These are phyloP conservation scores for Ustilago shanxiensis DNA, from an alignment of 1,284 basidiomycete genomes.

Conservation along the genomic window DNA sequence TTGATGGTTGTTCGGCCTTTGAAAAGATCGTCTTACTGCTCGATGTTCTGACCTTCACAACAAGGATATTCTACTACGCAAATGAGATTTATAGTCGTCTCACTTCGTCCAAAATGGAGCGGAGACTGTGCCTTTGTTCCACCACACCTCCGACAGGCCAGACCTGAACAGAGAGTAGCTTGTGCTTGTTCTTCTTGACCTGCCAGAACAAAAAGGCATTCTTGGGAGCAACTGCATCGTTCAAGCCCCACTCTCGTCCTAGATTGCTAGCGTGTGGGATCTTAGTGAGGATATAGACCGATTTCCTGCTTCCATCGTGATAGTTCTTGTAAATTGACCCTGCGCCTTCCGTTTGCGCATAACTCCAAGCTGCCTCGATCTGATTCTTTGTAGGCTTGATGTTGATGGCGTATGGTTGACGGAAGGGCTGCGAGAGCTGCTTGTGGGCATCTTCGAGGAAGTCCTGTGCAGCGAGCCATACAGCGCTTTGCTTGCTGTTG, in stretches of 20 bases:
- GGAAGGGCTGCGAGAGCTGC: accelerated
- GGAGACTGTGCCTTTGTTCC: neutral
- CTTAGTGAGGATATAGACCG: constrained; percentile 12
- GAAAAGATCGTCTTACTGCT: no score
- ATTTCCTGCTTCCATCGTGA: neutral
- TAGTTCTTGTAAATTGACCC: neutral
- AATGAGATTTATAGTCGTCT: no score
- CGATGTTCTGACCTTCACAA: no score
- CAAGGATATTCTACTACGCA: no score
- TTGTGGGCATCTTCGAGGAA: neutral
- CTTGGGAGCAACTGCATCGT: neutral
- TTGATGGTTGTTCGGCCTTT: no score
- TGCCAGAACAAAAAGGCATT: constrained; percentile 15
- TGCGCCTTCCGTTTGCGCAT: neutral
- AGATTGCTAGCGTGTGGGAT: neutral
- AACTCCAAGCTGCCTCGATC: neutral
- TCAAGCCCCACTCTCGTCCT: neutral
- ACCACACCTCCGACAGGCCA: neutral
- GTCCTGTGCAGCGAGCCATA: neutral
- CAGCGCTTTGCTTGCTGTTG: neutral
- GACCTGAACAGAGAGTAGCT: neutral
- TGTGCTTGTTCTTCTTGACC: neutral
- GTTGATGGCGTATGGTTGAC: neutral
- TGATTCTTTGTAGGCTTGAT: neutral
- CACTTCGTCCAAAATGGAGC: no score